Evolutionary conservation across 306 rosid species (phyloP).

Genomic region (Medicago arabica): DNA sequence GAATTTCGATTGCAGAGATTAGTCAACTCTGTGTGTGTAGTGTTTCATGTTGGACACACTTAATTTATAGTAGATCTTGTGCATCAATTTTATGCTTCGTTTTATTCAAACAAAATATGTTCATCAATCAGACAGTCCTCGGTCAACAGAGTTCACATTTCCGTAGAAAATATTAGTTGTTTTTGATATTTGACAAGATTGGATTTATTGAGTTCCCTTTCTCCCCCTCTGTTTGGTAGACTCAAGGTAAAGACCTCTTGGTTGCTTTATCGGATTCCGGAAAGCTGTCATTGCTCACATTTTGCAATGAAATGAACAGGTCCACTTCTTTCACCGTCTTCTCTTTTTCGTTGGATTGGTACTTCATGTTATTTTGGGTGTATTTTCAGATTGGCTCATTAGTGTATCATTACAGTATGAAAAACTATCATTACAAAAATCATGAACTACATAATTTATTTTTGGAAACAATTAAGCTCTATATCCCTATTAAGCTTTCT

Average conservation of each 20-base stretch:
- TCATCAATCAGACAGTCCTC: not conserved
- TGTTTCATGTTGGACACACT: not conserved
- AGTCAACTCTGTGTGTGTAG: not conserved
- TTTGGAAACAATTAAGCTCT: constrained; percentile 2
- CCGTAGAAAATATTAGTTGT: not conserved
- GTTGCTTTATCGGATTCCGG: constrained; percentile 94
- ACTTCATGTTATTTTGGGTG: not conserved
- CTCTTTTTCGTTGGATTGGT: constrained; percentile 9
- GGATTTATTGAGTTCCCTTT: constrained; percentile 22
- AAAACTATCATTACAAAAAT: constrained; percentile 13
- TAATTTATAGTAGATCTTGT: not conserved
- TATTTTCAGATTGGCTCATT: constrained; percentile 31
- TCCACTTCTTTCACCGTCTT: constrained; percentile 29
- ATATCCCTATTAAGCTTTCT: constrained; percentile 27
- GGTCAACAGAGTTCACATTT: not conserved
- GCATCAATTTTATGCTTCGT: not conserved
- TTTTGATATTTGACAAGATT: constrained; percentile 7
- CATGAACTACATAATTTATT: constrained; percentile 17
- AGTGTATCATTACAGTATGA: not conserved
- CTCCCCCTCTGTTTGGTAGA: constrained; percentile 50
- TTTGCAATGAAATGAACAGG: constrained; percentile 98
- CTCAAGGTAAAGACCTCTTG: constrained; percentile 82
- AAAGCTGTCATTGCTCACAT: constrained; percentile 87
- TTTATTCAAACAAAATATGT: not conserved
- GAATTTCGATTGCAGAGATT: not conserved